Evolutionary conservation across 176 grass and related monocot genomes (phyloP).

Genomic region (Hsuehochloa calcarea): DNA sequence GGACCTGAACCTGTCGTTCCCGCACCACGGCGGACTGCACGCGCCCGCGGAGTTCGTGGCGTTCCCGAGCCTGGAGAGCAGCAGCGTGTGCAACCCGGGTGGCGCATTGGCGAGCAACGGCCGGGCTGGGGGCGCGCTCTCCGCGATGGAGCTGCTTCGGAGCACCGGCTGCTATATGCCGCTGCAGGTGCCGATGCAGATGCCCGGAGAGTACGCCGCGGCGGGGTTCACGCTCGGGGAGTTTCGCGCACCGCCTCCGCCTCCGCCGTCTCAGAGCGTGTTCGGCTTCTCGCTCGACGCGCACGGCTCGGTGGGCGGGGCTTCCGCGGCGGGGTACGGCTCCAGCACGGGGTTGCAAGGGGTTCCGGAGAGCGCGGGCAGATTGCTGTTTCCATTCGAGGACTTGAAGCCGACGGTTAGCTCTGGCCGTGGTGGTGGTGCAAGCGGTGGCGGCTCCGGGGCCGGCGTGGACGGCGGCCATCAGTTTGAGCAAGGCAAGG

Average conservation of each 20-base stretch:
- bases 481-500: conserved; percentile 52
- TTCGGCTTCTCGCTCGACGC: conserved; percentile 68
- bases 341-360: conserved; percentile 44
- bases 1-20: conserved; percentile 81
- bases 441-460: conserved; percentile 33
- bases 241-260: conserved; percentile 43
- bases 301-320: conserved; percentile 27
- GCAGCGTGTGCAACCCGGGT: conserved; percentile 37
- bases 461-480: conserved; percentile 18
- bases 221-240: conserved; percentile 64
- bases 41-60: conserved; percentile 44
- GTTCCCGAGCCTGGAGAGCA: conserved; percentile 80
- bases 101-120: conserved; percentile 23
- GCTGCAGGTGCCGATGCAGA: conserved; percentile 57
- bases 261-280: conserved; percentile 40
- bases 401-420: conserved; percentile 62
- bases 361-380: conserved; percentile 48
- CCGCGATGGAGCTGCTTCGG: conserved; percentile 90
- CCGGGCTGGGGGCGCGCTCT: conserved; percentile 40
- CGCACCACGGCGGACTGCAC: conserved; percentile 44
- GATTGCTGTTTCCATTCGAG: conserved; percentile 78
- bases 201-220: conserved; percentile 50
- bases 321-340: conserved; percentile 25
- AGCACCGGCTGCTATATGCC: conserved; percentile 61
- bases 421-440: conserved; percentile 26